These are phyloP conservation scores for Moesziomyces parantarcticus DNA, from an alignment of 1,284 basidiomycete genomes.

Conservation along the genomic window DNA sequence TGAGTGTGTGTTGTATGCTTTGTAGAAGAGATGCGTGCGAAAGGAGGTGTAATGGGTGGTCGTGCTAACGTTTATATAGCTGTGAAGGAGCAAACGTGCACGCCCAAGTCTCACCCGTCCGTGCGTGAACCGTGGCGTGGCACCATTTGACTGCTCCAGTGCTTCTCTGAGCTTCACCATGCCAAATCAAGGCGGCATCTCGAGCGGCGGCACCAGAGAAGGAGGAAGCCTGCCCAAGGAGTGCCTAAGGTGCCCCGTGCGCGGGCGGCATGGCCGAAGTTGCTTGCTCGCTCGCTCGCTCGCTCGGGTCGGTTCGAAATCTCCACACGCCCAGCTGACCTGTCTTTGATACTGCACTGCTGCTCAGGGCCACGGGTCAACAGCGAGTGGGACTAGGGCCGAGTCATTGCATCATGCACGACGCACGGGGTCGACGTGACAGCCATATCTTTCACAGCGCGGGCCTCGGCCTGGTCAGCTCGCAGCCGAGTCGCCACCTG, in stretches of 20 bases:
- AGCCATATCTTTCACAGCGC: neutral
- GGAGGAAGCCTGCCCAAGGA: too few relatives aligned
- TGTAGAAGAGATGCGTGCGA: neutral
- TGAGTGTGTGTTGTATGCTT: too few relatives aligned
- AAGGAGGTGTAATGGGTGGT: too few relatives aligned
- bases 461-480: neutral
- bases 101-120: too few relatives aligned
- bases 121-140: too few relatives aligned
- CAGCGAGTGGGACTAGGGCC: neutral
- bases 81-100: neutral
- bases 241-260: neutral
- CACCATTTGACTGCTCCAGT: too few relatives aligned
- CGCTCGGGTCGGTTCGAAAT: too few relatives aligned
- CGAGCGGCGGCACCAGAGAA: too few relatives aligned
- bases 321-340: neutral
- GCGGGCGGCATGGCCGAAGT: too few relatives aligned
- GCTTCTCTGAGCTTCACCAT: too few relatives aligned
- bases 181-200: too few relatives aligned
- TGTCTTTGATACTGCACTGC: neutral
- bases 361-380: neutral
- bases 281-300: neutral
- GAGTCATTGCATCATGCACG: neutral
- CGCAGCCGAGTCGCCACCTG: neutral
- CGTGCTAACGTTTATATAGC: slow-evolving; percentile 3
- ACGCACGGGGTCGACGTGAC: neutral